A percentile compares a stretch with the other conserved stretches of the same genome.
Conservation (phyloP, 2,329 filamentous ascomycete genomes). For the Claviceps pazoutovae region DNA sequence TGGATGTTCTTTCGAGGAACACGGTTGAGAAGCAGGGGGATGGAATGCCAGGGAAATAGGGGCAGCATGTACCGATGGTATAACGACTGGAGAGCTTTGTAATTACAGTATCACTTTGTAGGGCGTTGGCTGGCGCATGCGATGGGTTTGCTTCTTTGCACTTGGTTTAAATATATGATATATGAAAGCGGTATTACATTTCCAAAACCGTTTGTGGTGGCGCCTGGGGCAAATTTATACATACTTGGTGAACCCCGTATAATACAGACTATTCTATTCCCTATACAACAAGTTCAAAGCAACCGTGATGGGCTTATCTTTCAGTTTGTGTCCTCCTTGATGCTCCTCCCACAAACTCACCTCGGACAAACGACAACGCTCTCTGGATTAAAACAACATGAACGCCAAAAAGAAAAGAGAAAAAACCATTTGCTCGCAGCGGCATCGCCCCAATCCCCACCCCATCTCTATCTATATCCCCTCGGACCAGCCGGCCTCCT, state of each 20-base stretch:
- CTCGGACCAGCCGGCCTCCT: slow-evolving; percentile 31
- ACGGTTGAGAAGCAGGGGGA: slow-evolving; percentile 23
- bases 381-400: neutral
- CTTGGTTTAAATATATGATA: neutral
- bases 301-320: too few species aligned
- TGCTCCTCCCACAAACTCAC: too few species aligned
- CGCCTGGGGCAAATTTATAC: too few species aligned
- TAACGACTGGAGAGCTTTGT: neutral
- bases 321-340: too few species aligned
- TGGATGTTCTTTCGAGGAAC: slow-evolving; percentile 28
- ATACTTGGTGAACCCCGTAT: too few species aligned
- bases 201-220: too few species aligned
- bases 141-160: neutral
- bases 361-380: neutral
- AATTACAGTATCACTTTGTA: neutral
- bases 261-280: too few species aligned
- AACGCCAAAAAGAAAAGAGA: too few species aligned
- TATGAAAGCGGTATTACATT: too few species aligned
- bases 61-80: slow-evolving; percentile 3
- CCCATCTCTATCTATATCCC: slow-evolving; percentile 15
- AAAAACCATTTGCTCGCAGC: too few species aligned
- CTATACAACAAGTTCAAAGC: too few species aligned
- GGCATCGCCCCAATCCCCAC: neutral
- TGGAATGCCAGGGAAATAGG: slow-evolving; percentile 19
- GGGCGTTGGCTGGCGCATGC: neutral